Evolutionary conservation across 140 eudicot species (phyloP).

Genomic region (Anethum foeniculum): DNA sequence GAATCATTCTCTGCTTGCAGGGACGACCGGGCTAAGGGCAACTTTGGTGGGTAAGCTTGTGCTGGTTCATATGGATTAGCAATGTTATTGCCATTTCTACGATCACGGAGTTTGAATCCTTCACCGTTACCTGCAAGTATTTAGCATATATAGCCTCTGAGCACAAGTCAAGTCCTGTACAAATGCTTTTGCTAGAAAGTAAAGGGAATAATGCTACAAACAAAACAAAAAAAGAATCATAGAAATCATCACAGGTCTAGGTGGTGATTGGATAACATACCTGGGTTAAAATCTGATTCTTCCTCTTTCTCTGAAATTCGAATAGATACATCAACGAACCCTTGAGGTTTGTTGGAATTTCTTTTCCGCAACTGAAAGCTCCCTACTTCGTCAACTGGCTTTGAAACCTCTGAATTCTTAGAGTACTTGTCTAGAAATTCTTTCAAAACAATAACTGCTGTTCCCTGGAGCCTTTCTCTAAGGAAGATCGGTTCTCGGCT

Average conservation of each 20-base stretch:
- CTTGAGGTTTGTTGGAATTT: constrained; percentile 62
- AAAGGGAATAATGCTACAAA: neutral
- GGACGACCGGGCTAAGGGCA: constrained; percentile 13
- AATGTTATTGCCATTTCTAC: constrained; percentile 32
- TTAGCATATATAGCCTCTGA: neutral
- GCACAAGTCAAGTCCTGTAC: neutral
- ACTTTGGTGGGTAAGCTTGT: constrained; percentile 16
- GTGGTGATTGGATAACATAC: constrained; percentile 20
- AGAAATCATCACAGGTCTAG: neutral
- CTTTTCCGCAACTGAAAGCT: constrained; percentile 75
- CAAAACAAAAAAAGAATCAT: neutral
- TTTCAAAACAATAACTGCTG: constrained; percentile 57
- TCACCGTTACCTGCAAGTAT: constrained; percentile 39
- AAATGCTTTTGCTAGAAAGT: neutral
- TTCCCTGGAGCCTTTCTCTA: constrained; percentile 63
- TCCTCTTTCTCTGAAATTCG: constrained; percentile 51
- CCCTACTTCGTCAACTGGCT: constrained; percentile 67
- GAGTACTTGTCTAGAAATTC: constrained; percentile 62
- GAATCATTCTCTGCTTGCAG: constrained; percentile 31
- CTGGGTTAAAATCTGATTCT: constrained; percentile 47
- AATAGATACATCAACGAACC: constrained; percentile 77
- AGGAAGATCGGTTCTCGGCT: constrained; percentile 84
- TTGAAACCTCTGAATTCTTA: constrained; percentile 33
- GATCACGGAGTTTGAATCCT: constrained; percentile 51
- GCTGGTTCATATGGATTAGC: constrained; percentile 21